Conservation (phyloP, 2,329 filamentous ascomycete species). For the Fusarium sublunatum region DNA sequence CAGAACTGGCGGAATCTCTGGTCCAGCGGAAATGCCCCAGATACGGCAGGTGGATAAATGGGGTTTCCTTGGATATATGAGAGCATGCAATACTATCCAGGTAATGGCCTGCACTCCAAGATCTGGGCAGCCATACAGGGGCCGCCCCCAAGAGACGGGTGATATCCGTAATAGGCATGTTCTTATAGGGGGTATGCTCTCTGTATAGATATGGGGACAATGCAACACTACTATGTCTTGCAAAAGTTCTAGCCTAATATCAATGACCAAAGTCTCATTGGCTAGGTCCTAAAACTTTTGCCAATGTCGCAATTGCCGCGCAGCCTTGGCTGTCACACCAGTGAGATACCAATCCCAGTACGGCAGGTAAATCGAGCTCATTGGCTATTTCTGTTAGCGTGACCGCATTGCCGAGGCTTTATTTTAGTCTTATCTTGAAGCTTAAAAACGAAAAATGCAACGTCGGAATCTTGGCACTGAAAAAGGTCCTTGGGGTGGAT, state of each 20-base stretch:
- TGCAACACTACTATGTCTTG: background rate
- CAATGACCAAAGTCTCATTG: background rate
- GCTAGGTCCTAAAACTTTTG: background rate
- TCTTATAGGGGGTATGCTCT: background rate
- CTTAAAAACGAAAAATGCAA: constrained; percentile 19
- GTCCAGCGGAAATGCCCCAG: constrained; percentile 8
- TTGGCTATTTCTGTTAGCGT: constrained; percentile 5
- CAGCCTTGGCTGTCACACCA: constrained; percentile 2
- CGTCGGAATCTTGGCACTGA: constrained; percentile 2
- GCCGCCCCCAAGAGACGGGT: background rate
- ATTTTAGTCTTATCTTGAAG: constrained; percentile 28
- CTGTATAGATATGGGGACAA: background rate
- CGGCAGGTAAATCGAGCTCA: constrained; percentile 24
- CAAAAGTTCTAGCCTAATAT: constrained; percentile 23
- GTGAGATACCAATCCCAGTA: constrained; percentile 7
- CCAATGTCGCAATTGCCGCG: constrained; percentile 1
- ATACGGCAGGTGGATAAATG: constrained; percentile 28
- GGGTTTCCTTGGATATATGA: background rate
- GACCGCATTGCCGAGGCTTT: constrained; percentile 8
- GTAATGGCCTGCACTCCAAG: background rate
- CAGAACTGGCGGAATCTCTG: constrained; percentile 17
- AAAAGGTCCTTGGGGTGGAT: background rate
- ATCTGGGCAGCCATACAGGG: background rate
- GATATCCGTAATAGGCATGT: constrained; percentile 1
- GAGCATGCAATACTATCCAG: background rate